Evolutionary conservation across 306 rosid genomes (phyloP).

Genomic region (Luffa acutangula): DNA sequence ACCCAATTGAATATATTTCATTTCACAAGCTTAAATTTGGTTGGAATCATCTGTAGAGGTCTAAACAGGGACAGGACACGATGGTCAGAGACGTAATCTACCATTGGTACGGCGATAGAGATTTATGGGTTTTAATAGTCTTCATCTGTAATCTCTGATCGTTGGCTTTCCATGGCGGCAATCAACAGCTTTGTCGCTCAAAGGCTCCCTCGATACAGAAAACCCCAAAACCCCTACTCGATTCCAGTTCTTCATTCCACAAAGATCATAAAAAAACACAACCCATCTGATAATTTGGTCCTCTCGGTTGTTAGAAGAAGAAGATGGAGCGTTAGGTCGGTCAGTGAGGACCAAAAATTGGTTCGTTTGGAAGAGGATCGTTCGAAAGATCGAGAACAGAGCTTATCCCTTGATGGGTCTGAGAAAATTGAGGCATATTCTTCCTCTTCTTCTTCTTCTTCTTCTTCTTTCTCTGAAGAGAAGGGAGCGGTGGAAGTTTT

Average conservation of each 20-base stretch:
- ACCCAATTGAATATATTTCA: not conserved
- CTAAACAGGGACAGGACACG: not conserved
- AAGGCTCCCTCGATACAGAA: constrained; percentile 11
- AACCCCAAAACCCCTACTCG: constrained; percentile 18
- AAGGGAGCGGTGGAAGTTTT: constrained; percentile 18
- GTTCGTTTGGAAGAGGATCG: constrained; percentile 21
- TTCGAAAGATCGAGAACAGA: constrained; percentile 21
- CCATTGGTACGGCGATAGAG: not conserved
- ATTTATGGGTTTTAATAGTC: not conserved
- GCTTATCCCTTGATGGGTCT: constrained; percentile 22
- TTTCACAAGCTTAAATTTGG: not conserved
- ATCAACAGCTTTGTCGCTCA: constrained; percentile 23
- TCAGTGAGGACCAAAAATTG: constrained; percentile 45
- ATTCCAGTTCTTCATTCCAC: constrained; percentile 10
- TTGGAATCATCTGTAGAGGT: not conserved
- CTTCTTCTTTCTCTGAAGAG: constrained; percentile 9
- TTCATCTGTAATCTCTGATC: not conserved
- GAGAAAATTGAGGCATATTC: constrained; percentile 24
- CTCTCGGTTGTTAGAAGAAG: constrained; percentile 21
- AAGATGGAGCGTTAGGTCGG: constrained; percentile 25
- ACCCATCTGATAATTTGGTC: constrained; percentile 12
- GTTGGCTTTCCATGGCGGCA: constrained; percentile 32
- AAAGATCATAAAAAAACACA: constrained; percentile 10
- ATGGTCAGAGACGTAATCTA: not conserved
- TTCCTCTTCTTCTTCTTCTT: constrained; percentile 26